These are phyloP conservation scores for Ballota nigra DNA, from an alignment of 257 asterid genomes.

Conservation along the genomic window DNA sequence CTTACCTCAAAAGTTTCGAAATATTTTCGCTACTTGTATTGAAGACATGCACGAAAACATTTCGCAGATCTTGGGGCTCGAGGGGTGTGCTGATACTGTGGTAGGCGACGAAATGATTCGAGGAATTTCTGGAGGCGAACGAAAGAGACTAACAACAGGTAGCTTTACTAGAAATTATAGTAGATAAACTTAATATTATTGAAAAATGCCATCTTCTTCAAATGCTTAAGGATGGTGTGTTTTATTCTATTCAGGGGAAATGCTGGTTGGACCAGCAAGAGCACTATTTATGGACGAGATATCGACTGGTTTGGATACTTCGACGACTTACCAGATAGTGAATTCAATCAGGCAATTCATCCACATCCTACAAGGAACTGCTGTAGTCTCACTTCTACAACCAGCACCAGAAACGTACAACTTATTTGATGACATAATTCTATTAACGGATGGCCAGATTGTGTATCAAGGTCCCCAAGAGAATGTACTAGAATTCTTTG, in stretches of 20 bases:
- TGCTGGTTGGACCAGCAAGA: conserved; percentile 90
- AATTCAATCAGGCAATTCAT: conserved; percentile 70
- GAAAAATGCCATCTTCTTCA: too few species aligned
- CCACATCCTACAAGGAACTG: conserved; percentile 80
- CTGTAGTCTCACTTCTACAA: conserved; percentile 78
- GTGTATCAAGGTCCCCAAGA: conserved; percentile 95
- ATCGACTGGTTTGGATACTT: conserved; percentile 91
- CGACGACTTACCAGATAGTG: conserved; percentile 81
- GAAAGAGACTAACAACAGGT: conserved; percentile 90
- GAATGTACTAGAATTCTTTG: conserved; percentile 65
- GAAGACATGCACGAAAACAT: not conserved
- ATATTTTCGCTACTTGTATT: not conserved
- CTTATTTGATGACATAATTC: conserved; percentile 82
- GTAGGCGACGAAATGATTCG: conserved; percentile 87
- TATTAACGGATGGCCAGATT: conserved; percentile 68
- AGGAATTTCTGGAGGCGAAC: conserved; percentile 91
- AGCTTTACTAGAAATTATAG: not conserved
- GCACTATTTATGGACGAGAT: conserved; percentile 95
- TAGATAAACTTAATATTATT: too few species aligned
- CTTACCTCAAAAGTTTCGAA: not conserved
- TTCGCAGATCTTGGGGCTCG: conserved; percentile 78
- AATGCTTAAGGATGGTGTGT: not conserved
- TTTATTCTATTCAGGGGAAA: conserved; percentile 55
- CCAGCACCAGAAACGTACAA: conserved; percentile 92
- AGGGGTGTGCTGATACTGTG: conserved; percentile 75